phyloP scores from a whole-genome alignment of 2,329 filamentous ascomycete genomes.

The Xylaria sp. region DNA sequence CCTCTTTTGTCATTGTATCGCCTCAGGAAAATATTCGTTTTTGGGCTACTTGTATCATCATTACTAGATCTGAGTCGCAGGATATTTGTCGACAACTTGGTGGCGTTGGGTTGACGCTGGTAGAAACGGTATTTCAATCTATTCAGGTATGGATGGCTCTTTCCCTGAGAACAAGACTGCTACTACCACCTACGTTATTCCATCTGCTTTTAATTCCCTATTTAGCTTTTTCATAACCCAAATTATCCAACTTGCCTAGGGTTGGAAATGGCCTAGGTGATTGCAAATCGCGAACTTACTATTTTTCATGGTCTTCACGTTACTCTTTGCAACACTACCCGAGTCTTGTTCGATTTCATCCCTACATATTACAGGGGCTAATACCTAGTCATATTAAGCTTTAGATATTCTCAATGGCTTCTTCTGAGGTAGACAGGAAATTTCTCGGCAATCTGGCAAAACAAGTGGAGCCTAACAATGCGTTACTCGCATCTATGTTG shows the following conservation, averaged over 20 bases:
- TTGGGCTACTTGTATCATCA: not conserved
- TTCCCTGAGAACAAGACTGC: not conserved
- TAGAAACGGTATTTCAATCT: not conserved
- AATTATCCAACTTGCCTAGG: not conserved
- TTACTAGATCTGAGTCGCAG: not conserved
- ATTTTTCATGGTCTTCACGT: not conserved
- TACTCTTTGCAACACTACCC: not conserved
- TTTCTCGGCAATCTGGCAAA: conserved; percentile 91
- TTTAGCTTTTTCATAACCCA: not conserved
- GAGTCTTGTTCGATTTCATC: not conserved
- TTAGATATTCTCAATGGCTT: conserved; percentile 74
- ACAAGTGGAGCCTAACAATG: conserved; percentile 79
- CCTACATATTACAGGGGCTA: not conserved
- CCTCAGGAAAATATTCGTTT: not conserved
- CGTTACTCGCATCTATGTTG: conserved; percentile 81
- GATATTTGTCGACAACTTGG: conserved; percentile 9
- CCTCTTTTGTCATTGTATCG: not conserved
- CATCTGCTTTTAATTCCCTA: not conserved
- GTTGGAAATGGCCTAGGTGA: not conserved
- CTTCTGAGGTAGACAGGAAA: conserved; percentile 97
- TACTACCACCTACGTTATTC: not conserved
- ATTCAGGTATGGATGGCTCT: conserved; percentile 29
- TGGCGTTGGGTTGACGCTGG: conserved; percentile 11
- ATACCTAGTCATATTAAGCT: not conserved
- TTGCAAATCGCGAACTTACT: not conserved